Percentiles rank a stretch among this genome's conserved stretches.
These are phyloP conservation scores for Lepiota subincarnata DNA, from an alignment of 768 basidiomycete genomes.

Conservation along the genomic window DNA sequence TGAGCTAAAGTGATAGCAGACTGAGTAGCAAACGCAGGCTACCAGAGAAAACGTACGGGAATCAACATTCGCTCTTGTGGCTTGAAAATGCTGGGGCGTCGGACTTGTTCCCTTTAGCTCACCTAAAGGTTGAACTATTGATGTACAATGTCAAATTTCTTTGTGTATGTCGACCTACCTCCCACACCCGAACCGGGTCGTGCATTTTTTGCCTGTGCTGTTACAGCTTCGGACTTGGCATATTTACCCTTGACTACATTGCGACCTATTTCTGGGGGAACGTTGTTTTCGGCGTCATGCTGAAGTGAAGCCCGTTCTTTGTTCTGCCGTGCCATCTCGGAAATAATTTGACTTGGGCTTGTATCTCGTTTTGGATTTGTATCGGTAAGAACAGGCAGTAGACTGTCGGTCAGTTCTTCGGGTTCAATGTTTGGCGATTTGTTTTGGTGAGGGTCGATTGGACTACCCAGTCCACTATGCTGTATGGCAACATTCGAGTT, in stretches of 20 bases:
- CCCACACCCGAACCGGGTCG: too few species aligned
- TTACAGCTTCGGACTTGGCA: not conserved
- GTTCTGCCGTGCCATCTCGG: constrained; percentile 1
- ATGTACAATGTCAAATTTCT: too few species aligned
- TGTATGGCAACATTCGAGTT: not conserved
- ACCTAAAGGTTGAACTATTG: too few species aligned
- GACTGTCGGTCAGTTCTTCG: not conserved
- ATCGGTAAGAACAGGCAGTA: not conserved
- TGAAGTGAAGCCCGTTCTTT: not conserved
- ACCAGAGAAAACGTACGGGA: not conserved
- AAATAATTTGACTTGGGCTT: not conserved
- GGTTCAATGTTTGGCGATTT: not conserved
- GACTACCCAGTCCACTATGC: too few species aligned
- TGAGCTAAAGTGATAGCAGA: not conserved
- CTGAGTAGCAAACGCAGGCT: too few species aligned
- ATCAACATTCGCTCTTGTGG: not conserved
- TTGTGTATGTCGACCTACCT: too few species aligned
- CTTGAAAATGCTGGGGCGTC: not conserved
- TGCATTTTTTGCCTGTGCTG: not conserved
- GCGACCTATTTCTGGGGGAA: not conserved
- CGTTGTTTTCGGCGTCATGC: constrained; percentile 1
- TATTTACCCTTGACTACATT: not conserved
- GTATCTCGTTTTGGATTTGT: not conserved
- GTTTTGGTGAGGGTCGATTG: not conserved
- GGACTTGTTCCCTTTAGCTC: too few species aligned